Evolutionary conservation across 345 rosid genomes (phyloP).

Genomic region (Anastatica hierochuntica): DNA sequence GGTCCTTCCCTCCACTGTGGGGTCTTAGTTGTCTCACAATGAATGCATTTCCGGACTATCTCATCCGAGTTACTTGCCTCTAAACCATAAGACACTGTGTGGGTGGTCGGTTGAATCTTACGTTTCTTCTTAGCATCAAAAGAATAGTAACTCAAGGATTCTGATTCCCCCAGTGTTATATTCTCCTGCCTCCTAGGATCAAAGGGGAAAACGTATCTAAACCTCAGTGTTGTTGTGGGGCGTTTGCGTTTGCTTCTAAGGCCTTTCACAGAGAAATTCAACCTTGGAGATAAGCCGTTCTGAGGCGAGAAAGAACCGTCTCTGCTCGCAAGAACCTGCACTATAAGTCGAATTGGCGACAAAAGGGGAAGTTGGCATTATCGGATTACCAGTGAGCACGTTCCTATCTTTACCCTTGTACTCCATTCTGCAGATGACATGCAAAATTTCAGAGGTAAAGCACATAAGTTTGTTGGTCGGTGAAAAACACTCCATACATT

Average conservation of each 20-base stretch:
- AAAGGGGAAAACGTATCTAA: slow-evolving; percentile 18
- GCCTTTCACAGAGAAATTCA: slow-evolving; percentile 47
- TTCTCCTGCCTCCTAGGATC: slow-evolving; percentile 1
- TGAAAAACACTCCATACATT: neutral
- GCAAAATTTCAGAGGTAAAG: neutral
- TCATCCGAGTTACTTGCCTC: slow-evolving; percentile 6
- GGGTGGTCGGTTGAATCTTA: slow-evolving; percentile 25
- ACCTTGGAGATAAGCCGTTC: slow-evolving; percentile 23
- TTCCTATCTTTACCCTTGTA: slow-evolving; percentile 9
- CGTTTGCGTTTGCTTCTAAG: slow-evolving; percentile 70
- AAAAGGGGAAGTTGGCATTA: too few relatives aligned
- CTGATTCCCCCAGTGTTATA: slow-evolving; percentile 25
- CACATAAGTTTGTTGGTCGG: neutral
- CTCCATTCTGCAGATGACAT: slow-evolving; percentile 18
- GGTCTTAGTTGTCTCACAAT: slow-evolving; percentile 70
- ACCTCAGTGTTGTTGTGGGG: slow-evolving; percentile 23
- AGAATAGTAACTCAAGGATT: slow-evolving; percentile 17
- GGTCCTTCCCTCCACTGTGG: slow-evolving; percentile 99
- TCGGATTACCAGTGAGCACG: neutral
- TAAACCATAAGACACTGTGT: slow-evolving; percentile 12
- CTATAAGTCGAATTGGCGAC: neutral
- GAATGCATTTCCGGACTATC: slow-evolving; percentile 43
- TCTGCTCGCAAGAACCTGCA: slow-evolving; percentile 69
- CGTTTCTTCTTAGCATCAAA: slow-evolving; percentile 38
- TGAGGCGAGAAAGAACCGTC: slow-evolving; percentile 44